phyloP scores from a whole-genome alignment of 2,329 filamentous ascomycete genomes.

The Sporothrix globosa region DNA sequence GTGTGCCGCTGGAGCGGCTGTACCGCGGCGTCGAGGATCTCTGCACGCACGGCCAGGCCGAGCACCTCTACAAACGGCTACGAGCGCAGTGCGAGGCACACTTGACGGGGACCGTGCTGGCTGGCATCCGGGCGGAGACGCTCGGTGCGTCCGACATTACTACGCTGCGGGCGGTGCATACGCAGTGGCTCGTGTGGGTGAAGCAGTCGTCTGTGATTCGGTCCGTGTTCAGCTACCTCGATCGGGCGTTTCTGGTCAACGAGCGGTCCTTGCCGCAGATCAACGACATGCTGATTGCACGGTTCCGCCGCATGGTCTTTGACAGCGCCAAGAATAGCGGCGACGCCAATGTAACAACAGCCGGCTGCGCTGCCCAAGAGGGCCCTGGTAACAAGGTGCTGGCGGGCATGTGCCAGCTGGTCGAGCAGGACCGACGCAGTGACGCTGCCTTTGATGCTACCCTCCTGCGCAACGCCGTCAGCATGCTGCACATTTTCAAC shows the following conservation, averaged over 20 bases:
- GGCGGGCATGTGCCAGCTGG: conserved; percentile 72
- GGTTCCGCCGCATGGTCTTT: conserved; percentile 69
- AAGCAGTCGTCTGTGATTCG: conserved; percentile 77
- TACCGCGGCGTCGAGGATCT: conserved; percentile 92
- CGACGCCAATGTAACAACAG: background rate
- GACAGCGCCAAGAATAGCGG: conserved; percentile 35
- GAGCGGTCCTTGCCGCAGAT: conserved; percentile 71
- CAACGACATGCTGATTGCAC: conserved; percentile 75
- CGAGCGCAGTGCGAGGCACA: conserved; percentile 68
- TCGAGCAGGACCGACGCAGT: conserved; percentile 70
- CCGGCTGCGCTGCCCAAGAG: conserved; percentile 19
- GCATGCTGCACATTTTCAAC: conserved; percentile 82
- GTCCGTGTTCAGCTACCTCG: conserved; percentile 91
- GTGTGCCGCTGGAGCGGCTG: conserved; percentile 81
- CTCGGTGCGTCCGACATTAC: conserved; percentile 62
- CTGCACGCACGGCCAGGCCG: conserved; percentile 75
- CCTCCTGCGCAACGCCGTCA: conserved; percentile 74
- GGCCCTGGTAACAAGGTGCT: conserved; percentile 48
- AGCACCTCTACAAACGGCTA: conserved; percentile 68
- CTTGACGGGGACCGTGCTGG: conserved; percentile 64
- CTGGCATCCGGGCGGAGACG: conserved; percentile 55
- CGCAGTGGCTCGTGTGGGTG: conserved; percentile 77
- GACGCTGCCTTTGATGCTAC: conserved; percentile 60
- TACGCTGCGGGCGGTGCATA: conserved; percentile 60
- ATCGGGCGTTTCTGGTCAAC: conserved; percentile 83